A percentile compares a stretch with the other conserved stretches of the same genome.
phyloP scores from a whole-genome alignment of 1,284 basidiomycete genomes.

The Athelia sp. region DNA sequence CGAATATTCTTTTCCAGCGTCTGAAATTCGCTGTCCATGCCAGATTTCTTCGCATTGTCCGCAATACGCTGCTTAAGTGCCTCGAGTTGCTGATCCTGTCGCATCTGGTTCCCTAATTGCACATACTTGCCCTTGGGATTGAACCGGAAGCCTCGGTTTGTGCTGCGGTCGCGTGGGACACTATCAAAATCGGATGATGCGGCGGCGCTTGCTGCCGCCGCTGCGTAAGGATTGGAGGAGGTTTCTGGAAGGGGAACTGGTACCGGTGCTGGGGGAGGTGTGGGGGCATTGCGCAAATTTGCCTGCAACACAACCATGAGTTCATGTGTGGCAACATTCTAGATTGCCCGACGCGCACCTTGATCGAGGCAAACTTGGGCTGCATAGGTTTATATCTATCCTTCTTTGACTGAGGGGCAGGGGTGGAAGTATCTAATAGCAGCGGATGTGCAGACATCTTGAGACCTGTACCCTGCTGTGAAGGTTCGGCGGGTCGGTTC shows the following conservation, averaged over 20 bases:
- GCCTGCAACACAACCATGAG: constrained; percentile 43
- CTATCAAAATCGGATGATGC: constrained; percentile 65
- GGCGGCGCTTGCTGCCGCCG: constrained; percentile 35
- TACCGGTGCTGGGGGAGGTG: constrained; percentile 53
- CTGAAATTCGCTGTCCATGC: constrained; percentile 89
- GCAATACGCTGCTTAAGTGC: constrained; percentile 91
- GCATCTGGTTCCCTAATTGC: constrained; percentile 76
- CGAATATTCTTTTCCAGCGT: constrained; percentile 84
- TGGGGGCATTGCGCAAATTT: constrained; percentile 67
- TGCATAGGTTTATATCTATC: constrained; percentile 95
- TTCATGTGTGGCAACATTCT: constrained; percentile 3
- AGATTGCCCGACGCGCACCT: constrained; percentile 33
- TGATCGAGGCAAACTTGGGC: constrained; percentile 93
- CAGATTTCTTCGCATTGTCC: constrained; percentile 88
- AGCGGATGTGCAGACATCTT: constrained; percentile 90
- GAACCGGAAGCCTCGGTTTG: constrained; percentile 75
- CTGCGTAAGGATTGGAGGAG: constrained; percentile 72
- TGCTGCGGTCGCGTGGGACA: constrained; percentile 57
- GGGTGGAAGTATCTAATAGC: constrained; percentile 61
- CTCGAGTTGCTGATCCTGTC: constrained; percentile 85
- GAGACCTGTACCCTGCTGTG: constrained; percentile 76
- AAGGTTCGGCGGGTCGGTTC: constrained; percentile 45
- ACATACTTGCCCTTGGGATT: constrained; percentile 91
- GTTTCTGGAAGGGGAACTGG: constrained; percentile 34
- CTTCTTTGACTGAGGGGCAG: constrained; percentile 71